Evolutionary conservation across 805 yeast species (phyloP), one percentile per base, ranked within the genome.

Genomic region (Zygotorulaspora chibaensis): DNA sequence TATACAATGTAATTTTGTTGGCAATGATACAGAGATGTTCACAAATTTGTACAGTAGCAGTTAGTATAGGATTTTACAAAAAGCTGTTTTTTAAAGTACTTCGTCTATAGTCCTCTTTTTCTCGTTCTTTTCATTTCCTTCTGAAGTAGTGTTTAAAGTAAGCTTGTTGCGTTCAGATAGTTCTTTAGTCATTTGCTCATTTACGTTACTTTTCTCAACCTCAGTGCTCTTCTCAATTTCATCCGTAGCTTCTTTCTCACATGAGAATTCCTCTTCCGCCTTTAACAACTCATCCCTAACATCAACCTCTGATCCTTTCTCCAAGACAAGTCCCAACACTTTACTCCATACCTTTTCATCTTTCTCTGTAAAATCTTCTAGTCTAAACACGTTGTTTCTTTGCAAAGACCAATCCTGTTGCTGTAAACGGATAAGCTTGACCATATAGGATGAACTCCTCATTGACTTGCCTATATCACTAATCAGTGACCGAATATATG

Each of bases 351-450:
- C 71, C 16, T 68, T 69, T 54, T 82, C 85, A 38, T 75, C 77
- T 26, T 76, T 69, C 1, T 78, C 73, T 20, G 76, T 76, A 55
- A 89, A 83, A 59, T 85, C 90, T 35, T 72, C 76, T 29, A 87
- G 45, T 27, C 75, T 76, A 59, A 91, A 83, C 4, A 82, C 89
- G 50, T 76, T 75, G 50, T 81, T 79, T 50, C 77, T 77, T 1
- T 78, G 82, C 37, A 91, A 66, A 33, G 77, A 80, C 96, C 97
- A 93, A 38, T 84, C 84, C 2, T 87, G 87, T 65, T 95, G 99
- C 45, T 76, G 72, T 8, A 70, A 62, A 59, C 99, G 77, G 8
- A 80, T 74, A 46, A 93, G 75, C 54, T 80, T 81, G 8, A 84
- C 96, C 96, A 93, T 90, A 59, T 88, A 88, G 0, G 96, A 87